Percentiles rank a stretch among this genome's conserved stretches.
These are phyloP conservation scores for Fusarium sp. DNA, from an alignment of 2,329 filamentous ascomycete genomes.

Conservation along the genomic window DNA sequence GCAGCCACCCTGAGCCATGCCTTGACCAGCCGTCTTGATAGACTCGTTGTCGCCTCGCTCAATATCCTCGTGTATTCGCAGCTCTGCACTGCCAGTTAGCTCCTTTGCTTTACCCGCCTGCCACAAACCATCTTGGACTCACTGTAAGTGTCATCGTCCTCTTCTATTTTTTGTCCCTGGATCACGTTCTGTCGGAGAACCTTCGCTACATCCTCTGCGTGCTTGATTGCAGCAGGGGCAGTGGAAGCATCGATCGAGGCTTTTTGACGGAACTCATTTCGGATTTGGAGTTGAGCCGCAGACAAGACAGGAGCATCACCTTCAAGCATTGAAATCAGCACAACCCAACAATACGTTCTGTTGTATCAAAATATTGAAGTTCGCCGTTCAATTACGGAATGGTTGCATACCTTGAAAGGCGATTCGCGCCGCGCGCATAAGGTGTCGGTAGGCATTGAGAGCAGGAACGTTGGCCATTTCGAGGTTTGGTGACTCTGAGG, in stretches of 20 bases:
- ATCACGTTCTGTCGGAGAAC: conserved; percentile 88
- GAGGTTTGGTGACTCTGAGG: not conserved
- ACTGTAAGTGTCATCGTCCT: conserved; percentile 68
- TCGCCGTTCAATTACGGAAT: not conserved
- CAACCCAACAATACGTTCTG: too few relatives aligned
- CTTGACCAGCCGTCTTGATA: conserved; percentile 73
- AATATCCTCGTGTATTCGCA: conserved; percentile 90
- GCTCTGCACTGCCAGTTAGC: conserved; percentile 65
- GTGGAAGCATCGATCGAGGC: conserved; percentile 68
- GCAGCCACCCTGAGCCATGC: conserved; percentile 45
- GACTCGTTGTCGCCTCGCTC: conserved; percentile 95
- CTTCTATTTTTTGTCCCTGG: conserved; percentile 74
- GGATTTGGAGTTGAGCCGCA: conserved; percentile 79
- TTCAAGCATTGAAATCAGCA: conserved; percentile 53
- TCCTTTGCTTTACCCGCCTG: not conserved
- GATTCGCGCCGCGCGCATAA: conserved; percentile 83
- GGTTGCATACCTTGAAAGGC: conserved; percentile 80
- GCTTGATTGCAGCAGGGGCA: conserved; percentile 73
- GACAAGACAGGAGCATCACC: conserved; percentile 77
- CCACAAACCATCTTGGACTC: not conserved
- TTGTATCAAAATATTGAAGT: not conserved
- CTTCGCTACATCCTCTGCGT: conserved; percentile 85
- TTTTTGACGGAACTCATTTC: conserved; percentile 78
- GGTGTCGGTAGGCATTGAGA: conserved; percentile 80
- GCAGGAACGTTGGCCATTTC: conserved; percentile 64